Base-by-base conservation (phyloP, 306 rosid species). In the Lupinus albus region DNA sequence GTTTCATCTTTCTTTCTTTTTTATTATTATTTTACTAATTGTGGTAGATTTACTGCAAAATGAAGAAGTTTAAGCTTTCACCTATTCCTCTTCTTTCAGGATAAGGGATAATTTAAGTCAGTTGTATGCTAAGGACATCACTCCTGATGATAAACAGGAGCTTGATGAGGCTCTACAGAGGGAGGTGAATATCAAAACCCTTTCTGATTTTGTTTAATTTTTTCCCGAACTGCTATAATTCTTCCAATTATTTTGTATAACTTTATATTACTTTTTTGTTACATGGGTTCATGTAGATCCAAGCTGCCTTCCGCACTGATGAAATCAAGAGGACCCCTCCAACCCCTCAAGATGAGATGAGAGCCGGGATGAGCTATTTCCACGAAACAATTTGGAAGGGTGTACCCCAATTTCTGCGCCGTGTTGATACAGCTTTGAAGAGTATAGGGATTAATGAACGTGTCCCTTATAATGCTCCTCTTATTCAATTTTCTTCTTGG, bases 361-460 rank as follows among this genome's bases (percentile, higher is more conserved):
- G 97, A 49, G 97, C 95, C 16, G 97, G 97, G 78, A 88, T 91
- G 97, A 91, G 97, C 82, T 91, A 91, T 80, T 91, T 91, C 71
- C 92, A 91, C 20, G 97, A 91, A 78, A 91, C 97, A 56, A 86
- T 91, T 52, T 87, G 97, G 97, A 86, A 61, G 78, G 97, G 97
- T 49, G 95, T 91, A 41, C 97, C 97, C 7, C 82, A 77, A 76
- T 91, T 91, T 68, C 83, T 91, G 5, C 88, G 97, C 0, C 91
- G 95, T 69, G 88, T 91, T 48, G 97, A 91, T 70, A 88, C 97
- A 7, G 97, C 97, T 78, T 77, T 91, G 86, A 88, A 84, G 78
- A 91, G 86, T 62, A 81, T 87, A 15, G 97, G 97, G 58, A 84
- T 91, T 35, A 36, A 86, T 55, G 88, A 91, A 25, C 95, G 92